Evolutionary conservation across 1,139 yeast species (phyloP).

Genomic region (Pichia sp.): DNA sequence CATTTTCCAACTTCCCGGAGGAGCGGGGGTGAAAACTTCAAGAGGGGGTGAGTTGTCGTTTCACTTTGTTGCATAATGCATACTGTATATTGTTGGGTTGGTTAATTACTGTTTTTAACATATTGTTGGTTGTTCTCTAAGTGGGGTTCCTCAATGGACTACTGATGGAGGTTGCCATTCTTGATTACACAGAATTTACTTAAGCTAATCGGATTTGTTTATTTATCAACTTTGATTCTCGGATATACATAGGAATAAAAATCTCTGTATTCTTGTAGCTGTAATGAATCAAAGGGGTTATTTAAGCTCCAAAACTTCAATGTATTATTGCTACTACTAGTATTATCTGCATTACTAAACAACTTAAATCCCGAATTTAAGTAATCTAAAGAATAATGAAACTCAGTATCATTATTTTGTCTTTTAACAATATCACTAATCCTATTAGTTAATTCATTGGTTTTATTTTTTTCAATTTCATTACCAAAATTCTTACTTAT

Average conservation of each 20-base stretch:
- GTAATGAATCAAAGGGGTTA: conserved; percentile 23
- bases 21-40: too few species aligned
- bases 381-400: neutral
- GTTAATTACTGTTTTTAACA: too few species aligned
- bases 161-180: too few species aligned
- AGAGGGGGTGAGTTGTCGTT: too few species aligned
- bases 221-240: neutral
- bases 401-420: neutral
- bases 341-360: conserved; percentile 1
- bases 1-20: too few species aligned
- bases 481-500: conserved; percentile 2
- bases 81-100: too few species aligned
- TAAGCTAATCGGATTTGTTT: too few species aligned
- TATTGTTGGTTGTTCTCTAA: too few species aligned
- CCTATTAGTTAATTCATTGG: conserved; percentile 5
- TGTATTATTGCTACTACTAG: conserved; percentile 1
- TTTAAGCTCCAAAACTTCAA: conserved; percentile 19
- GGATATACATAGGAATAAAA: conserved; percentile 23
- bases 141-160: too few species aligned
- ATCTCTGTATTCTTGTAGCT: conserved; percentile 21
- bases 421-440: conserved; percentile 3
- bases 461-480: neutral
- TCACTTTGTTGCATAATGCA: too few species aligned
- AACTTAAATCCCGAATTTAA: conserved; percentile 3
- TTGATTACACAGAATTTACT: too few species aligned